Evolutionary conservation across 2,329 filamentous ascomycete genomes (phyloP).

Genomic region (Fusarium austroafricanum): DNA sequence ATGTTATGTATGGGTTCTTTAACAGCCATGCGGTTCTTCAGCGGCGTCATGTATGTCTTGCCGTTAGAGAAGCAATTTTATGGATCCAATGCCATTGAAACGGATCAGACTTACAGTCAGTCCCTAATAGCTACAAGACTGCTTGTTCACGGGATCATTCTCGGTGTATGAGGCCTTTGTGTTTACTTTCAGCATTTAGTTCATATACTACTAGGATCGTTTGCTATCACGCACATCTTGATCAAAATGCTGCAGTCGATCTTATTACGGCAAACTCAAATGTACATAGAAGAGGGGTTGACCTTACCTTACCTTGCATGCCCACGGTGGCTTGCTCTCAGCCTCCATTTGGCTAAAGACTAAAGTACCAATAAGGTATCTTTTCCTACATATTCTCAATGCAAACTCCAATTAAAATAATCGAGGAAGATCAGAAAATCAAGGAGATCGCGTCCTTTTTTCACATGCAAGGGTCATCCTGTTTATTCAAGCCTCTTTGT

Average conservation of each 20-base stretch:
- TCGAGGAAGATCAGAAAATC: not conserved
- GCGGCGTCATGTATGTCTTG: not conserved
- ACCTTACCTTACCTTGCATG: not conserved
- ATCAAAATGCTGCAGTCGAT: not conserved
- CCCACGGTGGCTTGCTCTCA: not conserved
- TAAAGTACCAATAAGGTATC: not conserved
- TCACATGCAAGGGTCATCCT: conserved; percentile 23
- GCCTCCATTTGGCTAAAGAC: not conserved
- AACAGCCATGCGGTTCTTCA: not conserved
- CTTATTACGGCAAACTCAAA: not conserved
- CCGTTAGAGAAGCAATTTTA: too few species aligned
- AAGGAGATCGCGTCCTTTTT: not conserved
- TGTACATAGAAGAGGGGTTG: not conserved
- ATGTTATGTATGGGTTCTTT: too few species aligned
- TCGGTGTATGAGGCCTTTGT: too few species aligned
- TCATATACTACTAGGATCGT: too few species aligned
- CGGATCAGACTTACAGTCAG: too few species aligned
- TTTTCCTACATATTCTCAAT: not conserved
- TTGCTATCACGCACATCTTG: not conserved
- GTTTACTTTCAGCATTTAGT: too few species aligned
- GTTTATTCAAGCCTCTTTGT: conserved; percentile 10
- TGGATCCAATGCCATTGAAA: too few species aligned
- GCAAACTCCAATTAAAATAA: conserved; percentile 9
- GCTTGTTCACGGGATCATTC: too few species aligned
- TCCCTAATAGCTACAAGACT: too few species aligned